Conservation (phyloP, 805 yeast species). For the Candida hungchunana region DNA sequence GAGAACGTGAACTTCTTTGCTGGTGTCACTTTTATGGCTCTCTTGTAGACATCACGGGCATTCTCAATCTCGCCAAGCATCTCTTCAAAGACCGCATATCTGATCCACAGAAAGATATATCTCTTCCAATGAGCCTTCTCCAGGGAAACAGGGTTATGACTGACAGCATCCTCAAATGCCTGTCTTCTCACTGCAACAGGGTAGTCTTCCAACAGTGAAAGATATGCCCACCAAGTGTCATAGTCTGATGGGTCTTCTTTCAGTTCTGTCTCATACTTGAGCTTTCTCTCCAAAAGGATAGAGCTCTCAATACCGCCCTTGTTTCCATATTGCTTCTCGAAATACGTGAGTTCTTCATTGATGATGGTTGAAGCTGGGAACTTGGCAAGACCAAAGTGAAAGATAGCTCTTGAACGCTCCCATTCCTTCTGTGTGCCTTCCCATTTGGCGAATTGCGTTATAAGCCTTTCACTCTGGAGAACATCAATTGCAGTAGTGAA, state of each 20-base stretch:
- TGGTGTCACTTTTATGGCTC: slow-evolving; percentile 46
- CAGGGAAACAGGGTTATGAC: slow-evolving; percentile 32
- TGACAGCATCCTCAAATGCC: slow-evolving; percentile 42
- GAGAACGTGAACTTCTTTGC: slow-evolving; percentile 64
- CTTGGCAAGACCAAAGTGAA: slow-evolving; percentile 29
- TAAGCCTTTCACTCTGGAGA: slow-evolving; percentile 34
- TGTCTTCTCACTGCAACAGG: slow-evolving; percentile 29
- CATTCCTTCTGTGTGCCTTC: slow-evolving; percentile 57
- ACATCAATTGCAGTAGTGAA: slow-evolving; percentile 65
- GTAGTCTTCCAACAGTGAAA: slow-evolving; percentile 46
- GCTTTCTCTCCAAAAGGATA: slow-evolving; percentile 49
- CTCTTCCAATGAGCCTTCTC: slow-evolving; percentile 55
- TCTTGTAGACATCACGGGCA: slow-evolving; percentile 49
- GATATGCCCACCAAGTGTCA: slow-evolving; percentile 80
- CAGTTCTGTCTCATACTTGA: slow-evolving; percentile 48
- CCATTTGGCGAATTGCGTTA: slow-evolving; percentile 63
- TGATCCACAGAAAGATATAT: slow-evolving; percentile 68
- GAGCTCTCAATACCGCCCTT: slow-evolving; percentile 48
- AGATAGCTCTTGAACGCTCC: slow-evolving; percentile 35
- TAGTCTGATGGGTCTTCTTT: slow-evolving; percentile 49
- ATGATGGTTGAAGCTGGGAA: slow-evolving; percentile 42
- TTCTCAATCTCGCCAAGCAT: slow-evolving; percentile 37
- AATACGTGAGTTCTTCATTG: slow-evolving; percentile 29
- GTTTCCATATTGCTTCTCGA: slow-evolving; percentile 65
- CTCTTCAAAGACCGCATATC: slow-evolving; percentile 62